Evolutionary conservation across 2,329 filamentous ascomycete species (phyloP).

Genomic region (Thielaviopsis ethacetica): DNA sequence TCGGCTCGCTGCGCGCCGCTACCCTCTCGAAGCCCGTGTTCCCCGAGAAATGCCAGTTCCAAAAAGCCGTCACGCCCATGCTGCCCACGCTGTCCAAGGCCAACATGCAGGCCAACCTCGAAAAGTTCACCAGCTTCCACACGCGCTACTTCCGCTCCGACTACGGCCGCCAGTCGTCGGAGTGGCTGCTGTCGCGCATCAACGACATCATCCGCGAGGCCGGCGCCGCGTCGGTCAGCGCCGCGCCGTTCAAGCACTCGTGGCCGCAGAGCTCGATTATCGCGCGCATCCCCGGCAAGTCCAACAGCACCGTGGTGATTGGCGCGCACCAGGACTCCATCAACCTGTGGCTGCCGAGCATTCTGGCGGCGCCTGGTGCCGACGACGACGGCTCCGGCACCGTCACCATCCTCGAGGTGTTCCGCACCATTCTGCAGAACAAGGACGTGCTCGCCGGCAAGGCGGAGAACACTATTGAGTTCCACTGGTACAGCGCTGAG

Average conservation of each 20-base stretch:
- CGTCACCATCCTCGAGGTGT: constrained; percentile 84
- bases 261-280: constrained; percentile 91
- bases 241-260: constrained; percentile 58
- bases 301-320: constrained; percentile 68
- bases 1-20: constrained; percentile 21
- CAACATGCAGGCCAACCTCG: constrained; percentile 62
- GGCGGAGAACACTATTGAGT: constrained; percentile 76
- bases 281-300: constrained; percentile 74
- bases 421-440: constrained; percentile 65
- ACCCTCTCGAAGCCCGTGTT: constrained; percentile 33
- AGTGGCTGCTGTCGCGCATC: constrained; percentile 70
- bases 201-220: constrained; percentile 53
- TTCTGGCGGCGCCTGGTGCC: constrained; percentile 77
- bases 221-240: constrained; percentile 52
- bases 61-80: constrained; percentile 50
- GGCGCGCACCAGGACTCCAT: constrained; percentile 92
- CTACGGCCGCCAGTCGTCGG: constrained; percentile 67
- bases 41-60: constrained; percentile 47
- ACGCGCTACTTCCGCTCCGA: constrained; percentile 70
- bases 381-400: constrained; percentile 90
- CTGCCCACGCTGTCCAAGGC: constrained; percentile 54
- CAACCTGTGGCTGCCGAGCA: constrained; percentile 74
- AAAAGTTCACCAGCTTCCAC: constrained; percentile 63
- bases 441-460: constrained; percentile 53
- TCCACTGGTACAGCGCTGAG: constrained; percentile 91